These are phyloP conservation scores for Salix brachista DNA, from an alignment of 345 rosid genomes.

Conservation along the genomic window DNA sequence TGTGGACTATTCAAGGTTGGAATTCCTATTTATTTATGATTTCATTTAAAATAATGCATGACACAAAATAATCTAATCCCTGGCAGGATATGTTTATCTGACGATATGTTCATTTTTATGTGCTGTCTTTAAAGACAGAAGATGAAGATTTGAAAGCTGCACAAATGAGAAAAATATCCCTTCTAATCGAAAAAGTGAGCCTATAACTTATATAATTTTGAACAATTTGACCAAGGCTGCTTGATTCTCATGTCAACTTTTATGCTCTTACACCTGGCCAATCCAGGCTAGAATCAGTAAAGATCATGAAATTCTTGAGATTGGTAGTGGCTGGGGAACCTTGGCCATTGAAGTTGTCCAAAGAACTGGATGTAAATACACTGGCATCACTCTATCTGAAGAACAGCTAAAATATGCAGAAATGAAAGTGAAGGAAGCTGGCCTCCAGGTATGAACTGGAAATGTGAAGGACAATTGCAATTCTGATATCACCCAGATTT, in stretches of 20 bases:
- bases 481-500: neutral
- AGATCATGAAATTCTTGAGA: constrained; percentile 68
- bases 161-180: constrained; percentile 67
- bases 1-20: constrained; percentile 77
- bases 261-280: neutral
- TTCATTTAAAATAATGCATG: neutral
- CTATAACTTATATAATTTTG: neutral
- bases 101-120: neutral
- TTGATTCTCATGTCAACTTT: neutral
- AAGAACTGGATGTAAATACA: constrained; percentile 82
- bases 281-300: constrained; percentile 55
- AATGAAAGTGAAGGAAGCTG: constrained; percentile 70
- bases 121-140: constrained; percentile 34
- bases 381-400: constrained; percentile 72
- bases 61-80: neutral
- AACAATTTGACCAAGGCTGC: neutral
- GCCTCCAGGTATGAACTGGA: constrained; percentile 58
- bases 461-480: neutral
- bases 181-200: constrained; percentile 66
- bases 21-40: neutral
- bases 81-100: neutral
- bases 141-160: constrained; percentile 69
- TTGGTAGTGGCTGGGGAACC: constrained; percentile 95
- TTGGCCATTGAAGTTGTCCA: constrained; percentile 80
- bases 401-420: constrained; percentile 75